Evolutionary conservation across 352 stramenopile species (phyloP).

Genomic region (Peronospora destructor): DNA sequence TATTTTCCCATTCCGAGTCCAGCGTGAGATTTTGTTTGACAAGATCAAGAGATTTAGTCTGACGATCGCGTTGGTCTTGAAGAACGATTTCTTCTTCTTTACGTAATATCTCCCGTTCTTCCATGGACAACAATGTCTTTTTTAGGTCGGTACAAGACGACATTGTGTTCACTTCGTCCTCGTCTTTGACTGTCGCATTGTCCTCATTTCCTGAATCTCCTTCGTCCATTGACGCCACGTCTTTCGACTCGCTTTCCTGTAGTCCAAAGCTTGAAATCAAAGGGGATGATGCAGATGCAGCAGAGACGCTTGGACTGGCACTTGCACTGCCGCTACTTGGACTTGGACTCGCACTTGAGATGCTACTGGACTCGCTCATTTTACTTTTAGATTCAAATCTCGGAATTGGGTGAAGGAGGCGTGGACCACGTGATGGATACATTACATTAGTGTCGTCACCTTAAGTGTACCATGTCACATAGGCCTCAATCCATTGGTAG

Average conservation of each 20-base stretch:
- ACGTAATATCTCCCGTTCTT: constrained; percentile 53
- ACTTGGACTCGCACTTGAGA: constrained; percentile 24
- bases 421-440: too few species aligned
- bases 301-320: constrained; percentile 22
- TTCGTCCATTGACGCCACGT: constrained; percentile 18
- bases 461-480: too few species aligned
- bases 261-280: background rate
- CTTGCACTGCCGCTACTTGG: constrained; percentile 29
- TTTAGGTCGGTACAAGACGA: constrained; percentile 12
- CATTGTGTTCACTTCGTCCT: background rate
- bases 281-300: constrained; percentile 4
- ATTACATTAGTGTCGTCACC: too few species aligned
- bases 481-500: too few species aligned
- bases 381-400: too few species aligned
- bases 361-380: constrained; percentile 15
- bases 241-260: constrained; percentile 1
- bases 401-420: too few species aligned
- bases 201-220: constrained; percentile 17
- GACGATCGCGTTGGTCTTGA: constrained; percentile 68
- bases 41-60: constrained; percentile 65
- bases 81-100: constrained; percentile 64
- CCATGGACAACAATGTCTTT: constrained; percentile 40
- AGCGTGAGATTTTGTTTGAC: constrained; percentile 57
- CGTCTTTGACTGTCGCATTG: background rate
- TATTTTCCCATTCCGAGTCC: constrained; percentile 42